Evolutionary conservation across 805 yeast genomes (phyloP), one percentile per base, ranked within the genome.

Genomic region (Hanseniaspora valbyensis): DNA sequence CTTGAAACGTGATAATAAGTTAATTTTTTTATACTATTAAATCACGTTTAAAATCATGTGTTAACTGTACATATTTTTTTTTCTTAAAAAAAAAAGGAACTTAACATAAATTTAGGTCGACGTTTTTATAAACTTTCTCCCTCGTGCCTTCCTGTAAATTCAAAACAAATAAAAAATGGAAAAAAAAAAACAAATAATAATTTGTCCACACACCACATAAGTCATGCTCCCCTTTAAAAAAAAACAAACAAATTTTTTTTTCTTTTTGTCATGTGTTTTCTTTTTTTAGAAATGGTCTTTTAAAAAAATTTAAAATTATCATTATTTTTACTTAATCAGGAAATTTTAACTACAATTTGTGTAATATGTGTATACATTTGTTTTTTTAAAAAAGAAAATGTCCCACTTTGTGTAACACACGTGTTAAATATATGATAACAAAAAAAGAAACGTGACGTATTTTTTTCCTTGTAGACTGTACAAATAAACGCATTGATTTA

Each of bases 291-390:
- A n/a, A n/a, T n/a, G n/a, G n/a, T 28, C 12, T 32, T 32, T 10
- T 32, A 22, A 16, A 34, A 32, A 24, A 4, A 9, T 14, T 6
- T 9, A 33, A 44, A 36, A 34, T 28, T 13, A 13, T 8, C 8
- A 8, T 18, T 34, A 8, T 8, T 25, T 45, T 38, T 38, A 14
- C 50, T 44, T 45, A 38, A 45, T 34, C 37, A 37, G 49, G 49
- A 13, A 37, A 24, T 22, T 22, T 24, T 22, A 21, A 9, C 4
- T 38, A n/a, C 42, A 38, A 12, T 22, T 14, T n/a, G 42, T 16
- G 42, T 38, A 13, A 7, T 6, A 38, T 24, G 42, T 38, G 18
- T 38, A 19, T n/a, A 32, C 16, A 10, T 13, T 8, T 10, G 16
- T 32, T 32, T 32, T 32, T 10, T 32, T 32, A 8, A 14, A 32